Conservation (phyloP, 2,329 filamentous ascomycete genomes). For the Fusarium napiforme region DNA sequence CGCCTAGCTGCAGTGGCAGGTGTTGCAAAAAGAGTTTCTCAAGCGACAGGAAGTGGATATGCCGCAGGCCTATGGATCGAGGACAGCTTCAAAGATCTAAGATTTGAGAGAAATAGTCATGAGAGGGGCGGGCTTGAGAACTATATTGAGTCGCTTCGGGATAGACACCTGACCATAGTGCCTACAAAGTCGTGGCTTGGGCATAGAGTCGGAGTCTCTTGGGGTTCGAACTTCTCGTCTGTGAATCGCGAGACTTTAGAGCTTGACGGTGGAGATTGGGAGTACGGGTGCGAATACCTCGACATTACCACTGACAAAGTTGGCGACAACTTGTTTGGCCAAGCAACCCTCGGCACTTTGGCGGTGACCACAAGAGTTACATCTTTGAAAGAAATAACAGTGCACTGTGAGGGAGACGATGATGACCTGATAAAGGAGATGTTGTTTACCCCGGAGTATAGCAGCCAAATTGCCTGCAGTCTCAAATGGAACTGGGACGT, state of each 20-base stretch:
- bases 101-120: neutral
- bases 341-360: neutral
- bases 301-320: neutral
- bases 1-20: neutral
- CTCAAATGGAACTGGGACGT: neutral
- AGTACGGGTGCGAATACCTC: neutral
- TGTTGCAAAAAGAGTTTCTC: neutral
- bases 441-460: too few relatives aligned
- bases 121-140: neutral
- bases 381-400: neutral
- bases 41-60: neutral
- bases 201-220: neutral
- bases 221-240: neutral
- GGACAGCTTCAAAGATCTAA: accelerated
- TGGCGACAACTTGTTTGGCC: neutral
- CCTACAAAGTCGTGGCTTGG: neutral
- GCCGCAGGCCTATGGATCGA: neutral
- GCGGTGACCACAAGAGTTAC: neutral
- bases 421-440: accelerated
- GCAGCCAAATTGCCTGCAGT: neutral
- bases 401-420: accelerated
- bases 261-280: neutral
- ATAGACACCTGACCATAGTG: neutral
- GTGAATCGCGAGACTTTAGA: neutral
- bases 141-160: neutral